Evolutionary conservation across 2,329 filamentous ascomycete genomes (phyloP).

Genomic region (Penicillium sp.): DNA sequence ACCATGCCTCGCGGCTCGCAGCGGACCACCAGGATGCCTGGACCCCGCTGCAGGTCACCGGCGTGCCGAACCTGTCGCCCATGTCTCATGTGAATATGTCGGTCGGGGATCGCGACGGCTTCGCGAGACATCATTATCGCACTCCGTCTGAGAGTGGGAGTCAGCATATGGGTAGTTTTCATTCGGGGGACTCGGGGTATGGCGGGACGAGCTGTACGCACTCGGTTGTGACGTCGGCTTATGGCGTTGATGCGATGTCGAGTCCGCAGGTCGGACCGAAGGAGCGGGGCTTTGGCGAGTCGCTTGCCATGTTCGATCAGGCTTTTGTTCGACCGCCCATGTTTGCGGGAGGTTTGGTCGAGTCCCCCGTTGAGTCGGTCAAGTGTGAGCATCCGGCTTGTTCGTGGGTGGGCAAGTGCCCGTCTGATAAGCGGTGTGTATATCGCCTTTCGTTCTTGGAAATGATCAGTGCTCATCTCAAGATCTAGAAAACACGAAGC

Average conservation of each 20-base stretch:
- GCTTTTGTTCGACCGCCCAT: slow-evolving; percentile 9
- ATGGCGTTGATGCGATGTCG: slow-evolving; percentile 29
- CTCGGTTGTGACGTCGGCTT: slow-evolving; percentile 32
- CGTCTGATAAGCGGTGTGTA: slow-evolving; percentile 43
- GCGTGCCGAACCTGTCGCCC: slow-evolving; percentile 20
- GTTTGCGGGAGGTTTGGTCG: slow-evolving; percentile 37
- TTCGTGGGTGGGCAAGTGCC: slow-evolving; percentile 40
- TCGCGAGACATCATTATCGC: slow-evolving; percentile 29
- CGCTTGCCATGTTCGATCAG: slow-evolving; percentile 21
- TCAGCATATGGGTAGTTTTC: slow-evolving; percentile 31
- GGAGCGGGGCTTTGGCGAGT: slow-evolving; percentile 27
- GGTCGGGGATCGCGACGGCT: slow-evolving; percentile 24
- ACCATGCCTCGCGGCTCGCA: slow-evolving; percentile 21
- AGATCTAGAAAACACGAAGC: slow-evolving; percentile 69
- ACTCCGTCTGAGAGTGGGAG: slow-evolving; percentile 36
- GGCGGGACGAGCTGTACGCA: slow-evolving; percentile 27
- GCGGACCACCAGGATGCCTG: slow-evolving; percentile 33
- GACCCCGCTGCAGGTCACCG: slow-evolving; percentile 36
- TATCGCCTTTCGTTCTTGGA: background rate
- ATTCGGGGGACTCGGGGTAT: slow-evolving; percentile 40
- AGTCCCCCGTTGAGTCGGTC: slow-evolving; percentile 39
- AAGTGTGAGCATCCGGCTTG: slow-evolving; percentile 35
- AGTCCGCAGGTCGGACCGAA: slow-evolving; percentile 28
- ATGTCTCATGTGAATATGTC: slow-evolving; percentile 22
- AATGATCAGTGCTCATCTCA: background rate